Percentiles rank a stretch among this genome's conserved stretches.
Evolutionary conservation across 2,329 filamentous ascomycete genomes (phyloP).

Genomic region (Pestalotiopsis fici): DNA sequence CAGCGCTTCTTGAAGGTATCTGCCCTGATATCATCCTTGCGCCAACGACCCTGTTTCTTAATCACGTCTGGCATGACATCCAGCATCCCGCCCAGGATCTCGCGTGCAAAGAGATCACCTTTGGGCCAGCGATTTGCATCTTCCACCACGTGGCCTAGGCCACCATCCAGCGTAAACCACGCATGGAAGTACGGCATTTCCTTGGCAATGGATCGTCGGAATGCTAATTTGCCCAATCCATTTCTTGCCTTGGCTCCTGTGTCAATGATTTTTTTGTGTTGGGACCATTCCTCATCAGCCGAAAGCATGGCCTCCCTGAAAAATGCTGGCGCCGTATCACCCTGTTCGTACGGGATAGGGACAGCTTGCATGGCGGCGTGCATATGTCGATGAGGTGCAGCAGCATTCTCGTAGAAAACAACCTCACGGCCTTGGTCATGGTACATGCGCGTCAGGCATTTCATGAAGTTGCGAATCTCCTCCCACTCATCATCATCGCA

Average conservation of each 20-base stretch:
- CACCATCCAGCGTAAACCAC: slow-evolving; percentile 92
- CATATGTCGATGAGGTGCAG: slow-evolving; percentile 71
- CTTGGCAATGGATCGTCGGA: slow-evolving; percentile 80
- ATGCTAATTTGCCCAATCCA: slow-evolving; percentile 77
- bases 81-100: slow-evolving; percentile 90
- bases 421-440: slow-evolving; percentile 90
- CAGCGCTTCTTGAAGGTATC: slow-evolving; percentile 83
- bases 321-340: slow-evolving; percentile 88
- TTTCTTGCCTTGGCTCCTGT: slow-evolving; percentile 67
- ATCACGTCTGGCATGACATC: slow-evolving; percentile 80
- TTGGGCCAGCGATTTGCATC: slow-evolving; percentile 82
- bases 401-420: slow-evolving; percentile 97
- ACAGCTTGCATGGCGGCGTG: slow-evolving; percentile 87
- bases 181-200: slow-evolving; percentile 99
- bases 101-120: slow-evolving; percentile 89
- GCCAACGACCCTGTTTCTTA: slow-evolving; percentile 89
- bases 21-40: slow-evolving; percentile 65
- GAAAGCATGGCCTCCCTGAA: slow-evolving; percentile 92
- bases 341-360: slow-evolving; percentile 88
- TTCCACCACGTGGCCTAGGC: slow-evolving; percentile 90
- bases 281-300: slow-evolving; percentile 89
- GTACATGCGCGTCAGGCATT: slow-evolving; percentile 90
- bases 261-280: slow-evolving; percentile 93
- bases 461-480: slow-evolving; percentile 99
- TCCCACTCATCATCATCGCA: slow-evolving; percentile 99